These are phyloP conservation scores for Dryadomyces quercus-mongolicae DNA, from an alignment of 2,329 filamentous ascomycete genomes.

Conservation along the genomic window DNA sequence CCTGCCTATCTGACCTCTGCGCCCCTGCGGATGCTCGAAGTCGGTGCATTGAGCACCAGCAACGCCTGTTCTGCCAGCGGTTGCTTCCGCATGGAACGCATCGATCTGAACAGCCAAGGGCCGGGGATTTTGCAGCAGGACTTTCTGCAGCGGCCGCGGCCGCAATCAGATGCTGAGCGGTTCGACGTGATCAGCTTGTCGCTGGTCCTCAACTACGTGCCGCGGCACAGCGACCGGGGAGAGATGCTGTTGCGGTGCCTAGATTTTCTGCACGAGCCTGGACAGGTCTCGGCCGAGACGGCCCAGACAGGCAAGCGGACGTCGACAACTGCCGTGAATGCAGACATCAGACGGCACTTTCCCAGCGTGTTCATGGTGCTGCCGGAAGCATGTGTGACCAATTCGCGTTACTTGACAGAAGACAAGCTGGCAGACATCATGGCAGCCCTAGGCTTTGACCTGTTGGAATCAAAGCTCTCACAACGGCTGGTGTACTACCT, in stretches of 20 bases:
- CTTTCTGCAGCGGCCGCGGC: constrained; percentile 81
- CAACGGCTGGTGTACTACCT: constrained; percentile 81
- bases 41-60: constrained; percentile 72
- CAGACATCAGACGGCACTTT: constrained; percentile 25
- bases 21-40: constrained; percentile 61
- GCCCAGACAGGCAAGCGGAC: not conserved
- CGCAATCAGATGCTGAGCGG: constrained; percentile 42
- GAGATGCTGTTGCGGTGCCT: constrained; percentile 74
- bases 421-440: constrained; percentile 59
- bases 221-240: constrained; percentile 60
- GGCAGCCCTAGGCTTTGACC: constrained; percentile 59
- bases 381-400: constrained; percentile 75
- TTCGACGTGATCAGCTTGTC: constrained; percentile 91
- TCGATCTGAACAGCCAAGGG: constrained; percentile 82
- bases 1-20: constrained; percentile 1
- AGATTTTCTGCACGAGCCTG: constrained; percentile 46
- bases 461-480: constrained; percentile 57
- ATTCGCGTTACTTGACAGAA: constrained; percentile 82
- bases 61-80: constrained; percentile 73
- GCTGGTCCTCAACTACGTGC: constrained; percentile 88
- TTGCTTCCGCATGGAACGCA: constrained; percentile 63
- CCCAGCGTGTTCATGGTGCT: constrained; percentile 80
- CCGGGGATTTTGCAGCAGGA: constrained; percentile 76
- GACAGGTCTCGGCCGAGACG: constrained; percentile 1
- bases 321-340: constrained; percentile 4